Conservation (phyloP, 2,329 filamentous ascomycete species). For the Hymenoscyphus infarciens region DNA sequence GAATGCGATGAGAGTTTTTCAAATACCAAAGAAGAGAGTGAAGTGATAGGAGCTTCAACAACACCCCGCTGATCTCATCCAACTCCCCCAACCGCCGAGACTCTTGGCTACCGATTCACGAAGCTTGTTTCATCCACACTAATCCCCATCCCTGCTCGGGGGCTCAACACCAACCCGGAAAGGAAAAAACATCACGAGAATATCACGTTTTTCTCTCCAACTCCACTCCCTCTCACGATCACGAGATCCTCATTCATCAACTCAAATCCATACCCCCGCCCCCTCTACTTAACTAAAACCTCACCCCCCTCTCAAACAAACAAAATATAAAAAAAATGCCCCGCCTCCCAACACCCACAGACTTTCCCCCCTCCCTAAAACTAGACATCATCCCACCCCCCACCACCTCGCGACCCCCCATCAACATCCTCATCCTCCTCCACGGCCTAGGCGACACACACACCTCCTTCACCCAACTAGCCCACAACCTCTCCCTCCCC, state of each 20-base stretch:
- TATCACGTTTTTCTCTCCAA: neutral
- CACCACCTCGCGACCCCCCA: conserved; percentile 39
- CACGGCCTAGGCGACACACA: conserved; percentile 67
- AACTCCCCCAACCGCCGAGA: neutral
- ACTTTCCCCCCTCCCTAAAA: conserved; percentile 46
- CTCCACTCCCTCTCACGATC: neutral
- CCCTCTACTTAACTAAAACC: too few relatives aligned
- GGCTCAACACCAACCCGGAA: too few relatives aligned
- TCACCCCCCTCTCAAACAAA: too few relatives aligned
- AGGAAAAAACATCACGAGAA: neutral
- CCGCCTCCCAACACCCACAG: conserved; percentile 38
- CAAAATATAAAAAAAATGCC: conserved; percentile 6
- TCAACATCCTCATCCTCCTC: conserved; percentile 63
- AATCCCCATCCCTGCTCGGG: neutral
- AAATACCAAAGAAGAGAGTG: neutral
- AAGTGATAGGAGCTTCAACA: neutral
- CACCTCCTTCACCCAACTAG: conserved; percentile 55
- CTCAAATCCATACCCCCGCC: too few relatives aligned
- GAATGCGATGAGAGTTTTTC: too few relatives aligned
- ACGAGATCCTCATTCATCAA: too few relatives aligned
- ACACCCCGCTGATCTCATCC: neutral
- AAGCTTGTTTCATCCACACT: conserved; percentile 14
- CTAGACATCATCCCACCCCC: conserved; percentile 31
- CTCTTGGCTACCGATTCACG: conserved; percentile 4
- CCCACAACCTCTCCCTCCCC: conserved; percentile 55